A percentile compares a stretch with the other conserved stretches of the same genome.
phyloP scores from a whole-genome alignment of 257 asterid species.

The Plantago ovata region DNA sequence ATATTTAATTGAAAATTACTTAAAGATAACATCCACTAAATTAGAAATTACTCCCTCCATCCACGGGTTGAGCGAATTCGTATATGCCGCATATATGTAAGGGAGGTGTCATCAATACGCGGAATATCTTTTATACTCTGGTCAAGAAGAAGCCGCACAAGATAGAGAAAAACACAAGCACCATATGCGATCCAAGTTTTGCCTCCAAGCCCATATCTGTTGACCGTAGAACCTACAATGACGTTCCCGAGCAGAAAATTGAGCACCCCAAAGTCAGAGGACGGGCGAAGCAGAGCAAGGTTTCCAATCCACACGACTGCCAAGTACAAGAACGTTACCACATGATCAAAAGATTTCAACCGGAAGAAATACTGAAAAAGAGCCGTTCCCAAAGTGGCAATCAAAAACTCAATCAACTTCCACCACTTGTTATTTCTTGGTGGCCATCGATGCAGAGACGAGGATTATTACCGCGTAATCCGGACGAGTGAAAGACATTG shows the following conservation, averaged over 20 bases:
- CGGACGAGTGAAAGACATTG: no score
- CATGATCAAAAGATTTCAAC: conserved; percentile 16
- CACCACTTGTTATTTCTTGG: background rate
- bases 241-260: conserved; percentile 24
- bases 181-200: conserved; percentile 23
- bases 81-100: no score
- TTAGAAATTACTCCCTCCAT: no score
- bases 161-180: conserved; percentile 7
- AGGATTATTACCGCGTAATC: no score
- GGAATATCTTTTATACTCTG: no score
- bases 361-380: conserved; percentile 21
- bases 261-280: conserved; percentile 17
- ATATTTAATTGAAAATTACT: no score
- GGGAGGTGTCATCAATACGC: no score
- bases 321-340: conserved; percentile 22
- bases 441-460: no score
- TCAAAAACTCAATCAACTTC: conserved; percentile 12
- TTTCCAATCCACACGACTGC: conserved; percentile 24
- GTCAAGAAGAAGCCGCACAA: no score
- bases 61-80: no score
- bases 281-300: conserved; percentile 7
- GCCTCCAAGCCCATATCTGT: conserved; percentile 18
- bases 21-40: no score
- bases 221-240: conserved; percentile 22
- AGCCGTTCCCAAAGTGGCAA: conserved; percentile 13